A percentile compares a stretch with the other conserved stretches of the same genome.
phyloP scores from a whole-genome alignment of 1,139 yeast genomes.

The Kodamaea fungicola region DNA sequence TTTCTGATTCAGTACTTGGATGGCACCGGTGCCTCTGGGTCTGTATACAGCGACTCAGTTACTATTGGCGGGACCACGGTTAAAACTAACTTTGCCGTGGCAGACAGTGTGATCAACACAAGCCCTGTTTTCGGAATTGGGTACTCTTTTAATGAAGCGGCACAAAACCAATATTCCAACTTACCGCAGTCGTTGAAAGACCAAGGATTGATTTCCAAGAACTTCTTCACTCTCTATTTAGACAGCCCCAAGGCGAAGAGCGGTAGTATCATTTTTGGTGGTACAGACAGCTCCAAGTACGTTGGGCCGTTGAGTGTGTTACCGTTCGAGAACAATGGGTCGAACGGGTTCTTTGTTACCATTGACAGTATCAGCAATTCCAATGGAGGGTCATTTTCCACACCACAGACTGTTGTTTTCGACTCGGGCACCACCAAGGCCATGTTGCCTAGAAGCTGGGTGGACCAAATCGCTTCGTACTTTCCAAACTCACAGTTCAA shows the following conservation, averaged over 20 bases:
- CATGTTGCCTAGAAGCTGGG: conserved; percentile 10
- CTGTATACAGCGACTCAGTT: conserved; percentile 6
- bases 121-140: conserved; percentile 17
- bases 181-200: conserved; percentile 24
- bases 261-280: conserved; percentile 19
- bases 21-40: conserved; percentile 5
- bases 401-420: conserved; percentile 9
- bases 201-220: conserved; percentile 19
- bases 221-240: conserved; percentile 19
- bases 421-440: conserved; percentile 19
- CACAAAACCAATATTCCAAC: conserved; percentile 18
- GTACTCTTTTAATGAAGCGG: conserved; percentile 2
- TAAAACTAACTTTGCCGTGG: conserved; percentile 12
- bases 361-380: conserved; percentile 7
- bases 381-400: conserved; percentile 3
- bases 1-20: conserved; percentile 9
- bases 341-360: conserved; percentile 6
- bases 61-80: conserved; percentile 6
- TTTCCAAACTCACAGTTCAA: conserved; percentile 3
- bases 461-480: conserved; percentile 9
- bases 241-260: conserved; percentile 9
- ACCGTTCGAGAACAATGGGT: neutral
- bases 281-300: conserved; percentile 17
- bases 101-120: neutral
- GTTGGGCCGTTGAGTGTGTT: conserved; percentile 10